phyloP scores from a whole-genome alignment of 192 early-diverging fungal species.

The Backusella liffmaniae region DNA sequence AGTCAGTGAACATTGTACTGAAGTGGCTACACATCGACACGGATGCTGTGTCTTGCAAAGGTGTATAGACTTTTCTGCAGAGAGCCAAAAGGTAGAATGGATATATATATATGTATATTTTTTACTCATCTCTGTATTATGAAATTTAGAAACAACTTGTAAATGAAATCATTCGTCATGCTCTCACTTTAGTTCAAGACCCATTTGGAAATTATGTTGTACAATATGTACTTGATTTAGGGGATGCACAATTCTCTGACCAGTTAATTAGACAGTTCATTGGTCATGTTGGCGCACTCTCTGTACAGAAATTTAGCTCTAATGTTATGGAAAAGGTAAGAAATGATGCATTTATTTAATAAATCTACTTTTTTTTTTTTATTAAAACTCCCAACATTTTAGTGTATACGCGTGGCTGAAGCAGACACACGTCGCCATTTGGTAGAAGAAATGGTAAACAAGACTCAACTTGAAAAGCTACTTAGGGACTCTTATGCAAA shows the following conservation, averaged over 20 bases:
- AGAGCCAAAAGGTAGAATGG: constrained; percentile 54
- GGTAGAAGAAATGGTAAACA: constrained; percentile 76
- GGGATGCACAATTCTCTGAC: constrained; percentile 64
- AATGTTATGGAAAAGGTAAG: constrained; percentile 90
- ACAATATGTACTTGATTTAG: constrained; percentile 86
- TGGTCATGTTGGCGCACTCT: constrained; percentile 68
- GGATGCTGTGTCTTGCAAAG: constrained; percentile 91
- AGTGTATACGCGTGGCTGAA: constrained; percentile 82
- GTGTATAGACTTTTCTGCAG: constrained; percentile 81
- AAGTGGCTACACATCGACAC: constrained; percentile 86
- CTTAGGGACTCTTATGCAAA: constrained; percentile 86
- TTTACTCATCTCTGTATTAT: background rate
- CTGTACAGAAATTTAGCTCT: constrained; percentile 88
- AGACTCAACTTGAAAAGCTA: constrained; percentile 71
- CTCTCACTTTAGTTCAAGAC: constrained; percentile 78
- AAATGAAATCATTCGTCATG: constrained; percentile 68
- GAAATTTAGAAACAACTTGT: constrained; percentile 62
- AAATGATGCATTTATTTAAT: no score
- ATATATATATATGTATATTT: background rate
- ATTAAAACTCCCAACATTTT: constrained; percentile 33
- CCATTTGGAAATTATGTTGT: constrained; percentile 93
- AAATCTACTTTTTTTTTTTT: no score
- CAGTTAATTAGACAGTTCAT: constrained; percentile 73
- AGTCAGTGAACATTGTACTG: constrained; percentile 71
- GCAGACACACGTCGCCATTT: constrained; percentile 64